Percentiles rank a stretch among this genome's conserved stretches.
Evolutionary conservation across 2,329 filamentous ascomycete genomes (phyloP).

Genomic region (Metarhizium album): DNA sequence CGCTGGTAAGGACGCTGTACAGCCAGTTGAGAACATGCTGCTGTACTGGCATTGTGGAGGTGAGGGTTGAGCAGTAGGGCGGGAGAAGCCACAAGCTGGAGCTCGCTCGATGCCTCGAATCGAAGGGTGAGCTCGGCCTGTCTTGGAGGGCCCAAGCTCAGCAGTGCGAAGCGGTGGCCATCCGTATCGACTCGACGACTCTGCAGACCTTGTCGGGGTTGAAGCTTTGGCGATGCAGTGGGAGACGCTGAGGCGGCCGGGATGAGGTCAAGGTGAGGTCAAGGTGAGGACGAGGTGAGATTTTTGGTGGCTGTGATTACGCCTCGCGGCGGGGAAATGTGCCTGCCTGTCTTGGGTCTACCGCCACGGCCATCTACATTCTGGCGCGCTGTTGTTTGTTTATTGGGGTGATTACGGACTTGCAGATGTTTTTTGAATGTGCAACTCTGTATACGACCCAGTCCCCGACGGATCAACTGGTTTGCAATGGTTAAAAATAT

Average conservation of each 20-base stretch:
- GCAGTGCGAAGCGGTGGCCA: background rate
- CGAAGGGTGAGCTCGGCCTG: background rate
- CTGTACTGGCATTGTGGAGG: slow-evolving; percentile 54
- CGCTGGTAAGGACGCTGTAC: slow-evolving; percentile 77
- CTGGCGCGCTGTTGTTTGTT: too few species aligned
- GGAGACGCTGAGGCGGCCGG: background rate
- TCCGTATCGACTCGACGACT: background rate
- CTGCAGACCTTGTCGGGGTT: background rate
- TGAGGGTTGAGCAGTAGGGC: background rate
- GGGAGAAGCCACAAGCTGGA: background rate
- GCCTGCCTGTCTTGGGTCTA: too few species aligned
- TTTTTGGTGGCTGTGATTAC: background rate
- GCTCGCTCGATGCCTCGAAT: background rate
- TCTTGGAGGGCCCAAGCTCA: background rate
- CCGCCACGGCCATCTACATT: too few species aligned
- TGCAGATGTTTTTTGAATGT: too few species aligned
- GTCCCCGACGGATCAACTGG: too few species aligned
- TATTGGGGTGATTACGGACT: too few species aligned
- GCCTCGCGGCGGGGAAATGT: background rate
- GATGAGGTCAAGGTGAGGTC: background rate
- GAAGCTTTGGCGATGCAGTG: background rate
- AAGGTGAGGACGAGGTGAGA: background rate
- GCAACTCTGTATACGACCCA: too few species aligned
- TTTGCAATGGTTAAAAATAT: too few species aligned
- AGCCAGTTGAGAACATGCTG: slow-evolving; percentile 93